phyloP scores from a whole-genome alignment of 306 rosid species.

The Pterocarpus macrocarpus region DNA sequence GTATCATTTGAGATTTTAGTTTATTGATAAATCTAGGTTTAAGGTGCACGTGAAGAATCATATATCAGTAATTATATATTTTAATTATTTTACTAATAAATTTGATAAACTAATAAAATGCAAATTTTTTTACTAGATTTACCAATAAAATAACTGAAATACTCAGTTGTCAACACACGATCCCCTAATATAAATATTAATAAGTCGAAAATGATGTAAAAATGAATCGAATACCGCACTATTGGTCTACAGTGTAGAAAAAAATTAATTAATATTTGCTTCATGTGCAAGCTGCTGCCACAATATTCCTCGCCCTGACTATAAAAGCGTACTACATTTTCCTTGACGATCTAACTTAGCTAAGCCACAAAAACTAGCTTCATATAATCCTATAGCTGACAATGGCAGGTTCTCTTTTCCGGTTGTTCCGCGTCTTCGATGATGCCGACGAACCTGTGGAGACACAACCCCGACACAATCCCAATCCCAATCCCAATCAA shows the following conservation, averaged over 20 bases:
- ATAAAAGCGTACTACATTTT: slow-evolving; percentile 27
- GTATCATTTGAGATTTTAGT: too few relatives aligned
- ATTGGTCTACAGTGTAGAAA: background rate
- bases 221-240: background rate
- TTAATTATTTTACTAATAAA: too few relatives aligned
- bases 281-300: slow-evolving; percentile 33
- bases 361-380: slow-evolving; percentile 21
- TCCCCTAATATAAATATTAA: background rate
- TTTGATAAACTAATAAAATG: too few relatives aligned
- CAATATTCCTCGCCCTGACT: slow-evolving; percentile 42
- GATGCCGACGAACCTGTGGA: background rate
- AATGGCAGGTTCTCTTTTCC: slow-evolving; percentile 34
- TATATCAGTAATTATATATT: too few relatives aligned
- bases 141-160: too few relatives aligned
- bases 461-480: background rate
- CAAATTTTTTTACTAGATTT: too few relatives aligned
- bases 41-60: too few relatives aligned
- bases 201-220: background rate
- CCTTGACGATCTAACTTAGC: background rate
- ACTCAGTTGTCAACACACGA: too few relatives aligned
- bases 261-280: slow-evolving; percentile 2
- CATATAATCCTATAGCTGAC: background rate
- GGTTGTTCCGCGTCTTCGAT: slow-evolving; percentile 11
- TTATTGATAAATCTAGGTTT: too few relatives aligned
- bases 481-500: background rate